Percentiles rank a stretch among this genome's conserved stretches.
Conservation (phyloP, 371 early-diverging fungal genomes). For the Mucor racemosus region DNA sequence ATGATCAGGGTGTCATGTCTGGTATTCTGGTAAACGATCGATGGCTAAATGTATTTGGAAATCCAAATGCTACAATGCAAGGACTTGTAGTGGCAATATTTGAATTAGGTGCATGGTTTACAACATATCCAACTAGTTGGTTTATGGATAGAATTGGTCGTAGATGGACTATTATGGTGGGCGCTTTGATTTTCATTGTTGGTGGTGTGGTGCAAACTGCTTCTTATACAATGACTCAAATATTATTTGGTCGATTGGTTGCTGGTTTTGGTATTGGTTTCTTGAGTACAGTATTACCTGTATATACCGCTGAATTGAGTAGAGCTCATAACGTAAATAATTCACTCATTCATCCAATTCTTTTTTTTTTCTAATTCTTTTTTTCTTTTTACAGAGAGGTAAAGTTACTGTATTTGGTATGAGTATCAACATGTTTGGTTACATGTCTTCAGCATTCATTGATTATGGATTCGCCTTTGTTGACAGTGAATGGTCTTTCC, state of each 20-base stretch:
- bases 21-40: conserved; percentile 43
- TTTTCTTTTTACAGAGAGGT: conserved; percentile 25
- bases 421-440: conserved; percentile 49
- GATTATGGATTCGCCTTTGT: conserved; percentile 42
- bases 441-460: conserved; percentile 47
- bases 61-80: conserved; percentile 40
- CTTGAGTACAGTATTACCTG: conserved; percentile 50
- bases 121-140: conserved; percentile 41
- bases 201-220: conserved; percentile 51
- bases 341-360: too few relatives aligned
- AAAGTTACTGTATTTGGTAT: conserved; percentile 46
- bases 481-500: conserved; percentile 42
- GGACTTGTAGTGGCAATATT: conserved; percentile 49
- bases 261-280: conserved; percentile 59
- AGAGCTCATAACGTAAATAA: conserved; percentile 43
- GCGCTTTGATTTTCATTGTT: conserved; percentile 52
- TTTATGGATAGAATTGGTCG: conserved; percentile 53
- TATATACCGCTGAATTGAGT: conserved; percentile 57
- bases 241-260: conserved; percentile 50
- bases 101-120: conserved; percentile 49
- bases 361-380: too few relatives aligned
- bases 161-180: conserved; percentile 47
- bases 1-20: conserved; percentile 46
- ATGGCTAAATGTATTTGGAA: conserved; percentile 35
- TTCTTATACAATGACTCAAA: conserved; percentile 30